A percentile compares a stretch with the other conserved stretches of the same genome.
Conservation (phyloP, 495 filamentous ascomycete species). For the Penicillium cosmopolitanum region DNA sequence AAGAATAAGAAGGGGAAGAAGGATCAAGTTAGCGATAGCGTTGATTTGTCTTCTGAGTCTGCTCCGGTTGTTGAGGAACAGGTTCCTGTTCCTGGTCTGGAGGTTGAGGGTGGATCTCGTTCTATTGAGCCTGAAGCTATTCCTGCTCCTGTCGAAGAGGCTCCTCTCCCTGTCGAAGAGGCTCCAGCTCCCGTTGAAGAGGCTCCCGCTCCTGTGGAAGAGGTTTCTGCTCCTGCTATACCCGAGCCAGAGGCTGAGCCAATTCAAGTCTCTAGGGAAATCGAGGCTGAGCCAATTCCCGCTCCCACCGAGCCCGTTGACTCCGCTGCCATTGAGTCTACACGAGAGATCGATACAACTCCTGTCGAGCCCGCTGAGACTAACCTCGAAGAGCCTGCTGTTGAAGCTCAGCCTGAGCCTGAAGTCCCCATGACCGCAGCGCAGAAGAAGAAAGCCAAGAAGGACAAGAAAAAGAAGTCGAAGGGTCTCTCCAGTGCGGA, state of each 20-base stretch:
- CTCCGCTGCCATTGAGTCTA: neutral
- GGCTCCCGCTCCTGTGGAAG: neutral
- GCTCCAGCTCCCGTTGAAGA: neutral
- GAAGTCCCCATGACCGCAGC: conserved; percentile 30
- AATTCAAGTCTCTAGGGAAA: conserved; percentile 8
- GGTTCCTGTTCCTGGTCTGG: conserved; percentile 6
- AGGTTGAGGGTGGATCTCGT: neutral
- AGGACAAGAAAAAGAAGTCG: conserved; percentile 43
- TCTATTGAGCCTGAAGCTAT: conserved; percentile 12
- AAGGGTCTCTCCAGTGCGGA: conserved; percentile 23
- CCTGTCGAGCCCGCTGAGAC: conserved; percentile 1
- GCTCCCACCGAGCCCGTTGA: neutral
- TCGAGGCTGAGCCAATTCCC: conserved; percentile 10
- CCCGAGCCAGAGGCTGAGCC: conserved; percentile 9
- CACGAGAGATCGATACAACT: neutral
- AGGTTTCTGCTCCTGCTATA: neutral
- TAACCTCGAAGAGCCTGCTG: neutral
- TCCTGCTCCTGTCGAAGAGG: neutral
- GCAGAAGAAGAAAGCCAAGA: conserved; percentile 45
- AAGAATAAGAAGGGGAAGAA: conserved; percentile 42
- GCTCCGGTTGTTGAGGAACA: neutral
- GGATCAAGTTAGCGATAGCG: conserved; percentile 25
- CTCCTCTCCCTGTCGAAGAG: conserved; percentile 1
- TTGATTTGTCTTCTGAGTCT: conserved; percentile 23
- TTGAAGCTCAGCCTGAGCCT: conserved; percentile 14